A percentile compares a stretch with the other conserved stretches of the same genome.
These are phyloP conservation scores for Cocos nucifera DNA, from an alignment of 176 grass and related monocot genomes.

Conservation along the genomic window DNA sequence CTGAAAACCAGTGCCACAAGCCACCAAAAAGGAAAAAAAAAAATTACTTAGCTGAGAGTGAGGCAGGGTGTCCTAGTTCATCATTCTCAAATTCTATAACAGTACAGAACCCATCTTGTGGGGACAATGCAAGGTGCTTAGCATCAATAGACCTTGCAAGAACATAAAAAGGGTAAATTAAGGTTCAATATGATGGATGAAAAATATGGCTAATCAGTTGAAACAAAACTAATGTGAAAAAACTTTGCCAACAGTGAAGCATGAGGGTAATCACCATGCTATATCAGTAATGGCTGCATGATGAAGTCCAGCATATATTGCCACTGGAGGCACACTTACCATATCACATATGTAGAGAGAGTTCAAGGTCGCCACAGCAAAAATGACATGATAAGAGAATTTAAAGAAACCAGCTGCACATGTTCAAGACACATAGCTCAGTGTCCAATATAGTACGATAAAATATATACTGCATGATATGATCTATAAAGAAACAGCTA, in stretches of 20 bases:
- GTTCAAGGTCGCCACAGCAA: slow-evolving; percentile 76
- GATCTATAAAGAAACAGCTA: neutral
- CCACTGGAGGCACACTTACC: slow-evolving; percentile 63
- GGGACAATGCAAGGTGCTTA: slow-evolving; percentile 65
- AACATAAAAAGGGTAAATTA: neutral
- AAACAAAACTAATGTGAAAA: neutral
- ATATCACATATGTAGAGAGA: slow-evolving; percentile 87
- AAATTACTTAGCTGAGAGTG: too few species aligned
- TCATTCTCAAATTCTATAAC: too few species aligned
- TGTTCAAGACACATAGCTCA: too few species aligned
- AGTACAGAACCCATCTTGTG: neutral
- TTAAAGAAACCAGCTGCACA: slow-evolving; percentile 54
- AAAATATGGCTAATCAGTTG: too few species aligned
- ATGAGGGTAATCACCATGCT: slow-evolving; percentile 50
- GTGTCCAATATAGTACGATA: too few species aligned
- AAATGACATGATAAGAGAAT: slow-evolving; percentile 76
- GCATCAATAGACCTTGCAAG: slow-evolving; percentile 71
- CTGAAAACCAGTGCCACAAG: too few species aligned
- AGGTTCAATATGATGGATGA: too few species aligned
- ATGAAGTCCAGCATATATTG: slow-evolving; percentile 78
- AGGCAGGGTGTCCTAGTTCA: too few species aligned
- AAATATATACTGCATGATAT: too few species aligned
- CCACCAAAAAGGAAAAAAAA: too few species aligned
- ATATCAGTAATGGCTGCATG: slow-evolving; percentile 98
- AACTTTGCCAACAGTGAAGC: neutral